These are phyloP conservation scores for Theobroma grandiflorum DNA, from an alignment of 441 rosid genomes.

Conservation along the genomic window DNA sequence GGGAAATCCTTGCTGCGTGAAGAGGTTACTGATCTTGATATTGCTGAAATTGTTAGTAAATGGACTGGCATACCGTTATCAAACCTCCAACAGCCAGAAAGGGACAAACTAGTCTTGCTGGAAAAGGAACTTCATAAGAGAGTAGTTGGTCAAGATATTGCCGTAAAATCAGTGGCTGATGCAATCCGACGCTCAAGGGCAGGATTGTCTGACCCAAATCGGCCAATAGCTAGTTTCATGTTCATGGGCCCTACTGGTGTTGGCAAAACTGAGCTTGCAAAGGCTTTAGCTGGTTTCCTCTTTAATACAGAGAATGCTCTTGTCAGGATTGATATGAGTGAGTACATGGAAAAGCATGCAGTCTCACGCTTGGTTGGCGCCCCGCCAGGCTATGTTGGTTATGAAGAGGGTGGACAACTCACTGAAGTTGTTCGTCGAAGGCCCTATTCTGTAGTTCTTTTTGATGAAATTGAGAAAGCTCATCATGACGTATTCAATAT, in stretches of 20 bases:
- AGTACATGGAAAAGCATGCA: slow-evolving; percentile 85
- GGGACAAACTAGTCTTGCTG: slow-evolving; percentile 66
- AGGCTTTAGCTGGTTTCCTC: slow-evolving; percentile 72
- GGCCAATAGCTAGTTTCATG: slow-evolving; percentile 87
- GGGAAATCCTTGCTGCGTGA: slow-evolving; percentile 83
- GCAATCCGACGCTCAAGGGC: slow-evolving; percentile 85
- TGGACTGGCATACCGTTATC: slow-evolving; percentile 90
- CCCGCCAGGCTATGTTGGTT: slow-evolving; percentile 88
- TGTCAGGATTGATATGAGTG: slow-evolving; percentile 84
- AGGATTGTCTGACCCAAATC: slow-evolving; percentile 78
- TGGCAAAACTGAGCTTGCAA: slow-evolving; percentile 85
- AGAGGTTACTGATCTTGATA: slow-evolving; percentile 85
- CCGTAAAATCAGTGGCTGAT: slow-evolving; percentile 82
- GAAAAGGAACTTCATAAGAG: slow-evolving; percentile 88
- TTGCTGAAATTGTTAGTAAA: slow-evolving; percentile 77
- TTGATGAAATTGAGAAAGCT: slow-evolving; percentile 87
- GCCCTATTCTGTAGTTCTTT: slow-evolving; percentile 77
- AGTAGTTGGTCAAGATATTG: slow-evolving; percentile 88
- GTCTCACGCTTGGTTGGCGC: slow-evolving; percentile 81
- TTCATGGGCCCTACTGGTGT: slow-evolving; percentile 97
- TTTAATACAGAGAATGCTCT: slow-evolving; percentile 79
- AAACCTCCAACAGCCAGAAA: slow-evolving; percentile 78
- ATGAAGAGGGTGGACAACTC: slow-evolving; percentile 85
- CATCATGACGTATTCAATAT: slow-evolving; percentile 82
- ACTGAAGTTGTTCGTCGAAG: slow-evolving; percentile 81